Evolutionary conservation across 306 rosid species (phyloP), one percentile per base, ranked within the genome.

Genomic region (Acacia crassicarpa): DNA sequence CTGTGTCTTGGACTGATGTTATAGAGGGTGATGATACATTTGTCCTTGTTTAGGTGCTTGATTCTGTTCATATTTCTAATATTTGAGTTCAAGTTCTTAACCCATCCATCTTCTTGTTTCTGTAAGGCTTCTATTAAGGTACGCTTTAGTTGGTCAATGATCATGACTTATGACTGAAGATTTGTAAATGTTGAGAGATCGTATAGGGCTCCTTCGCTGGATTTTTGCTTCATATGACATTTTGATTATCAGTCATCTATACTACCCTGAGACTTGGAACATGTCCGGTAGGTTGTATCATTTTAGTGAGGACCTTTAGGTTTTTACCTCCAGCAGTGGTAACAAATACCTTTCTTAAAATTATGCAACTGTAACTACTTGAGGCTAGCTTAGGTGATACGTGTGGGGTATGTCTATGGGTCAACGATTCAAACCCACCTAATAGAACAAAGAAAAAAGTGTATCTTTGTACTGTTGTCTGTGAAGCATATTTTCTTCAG

Each of bases 1-100:
- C 62, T 46, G 41, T 72, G 62, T 15, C 43, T 38, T 30, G 44
- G 77, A 72, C 61, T 48, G 77, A 27, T 35, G 25, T 72, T 48
- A 17, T 43, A 72, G 44, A 27, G 61, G 76, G 62, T 48, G 59
- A 49, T n/a, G 44, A 27, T 48, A 14, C 53, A 30, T 30, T 72
- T 72, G 48, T 17, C 62, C 62, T 72, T 38, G 10, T 72, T 72
- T 27, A 72, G 54, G 44, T 72, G 77, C 8, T 72, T 72, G 63
- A 30, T 72, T 72, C 76, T 72, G 63, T 17, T 30, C 17, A 49
- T 72, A 6, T 72, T 72, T 72, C 44, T 49, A 17, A 49, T 35
- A 33, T 74, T 33, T 74, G 30, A 32, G 44, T 35, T 73, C 5
- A 73, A 19, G 16, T 49, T 17, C 16, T 27, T 49, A 27, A 27